phyloP scores from a whole-genome alignment of 257 asterid genomes.

The Capsicum chinense region DNA sequence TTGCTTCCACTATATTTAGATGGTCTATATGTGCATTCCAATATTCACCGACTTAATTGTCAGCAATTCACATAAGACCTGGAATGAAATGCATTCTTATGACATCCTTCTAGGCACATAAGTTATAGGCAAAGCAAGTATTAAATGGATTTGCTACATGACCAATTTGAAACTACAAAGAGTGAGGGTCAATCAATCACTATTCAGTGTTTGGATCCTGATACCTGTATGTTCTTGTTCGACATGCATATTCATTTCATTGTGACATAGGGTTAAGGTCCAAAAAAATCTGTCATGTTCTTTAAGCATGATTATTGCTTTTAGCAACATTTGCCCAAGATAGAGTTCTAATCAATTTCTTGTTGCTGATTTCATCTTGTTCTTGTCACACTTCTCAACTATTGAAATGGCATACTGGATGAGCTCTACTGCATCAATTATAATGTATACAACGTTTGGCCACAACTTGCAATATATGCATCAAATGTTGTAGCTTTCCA shows the following conservation, averaged over 20 bases:
- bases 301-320: conserved; percentile 8
- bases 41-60: neutral
- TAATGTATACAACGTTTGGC: neutral
- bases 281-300: neutral
- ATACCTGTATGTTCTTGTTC: neutral
- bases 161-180: neutral
- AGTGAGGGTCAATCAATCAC: neutral
- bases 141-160: conserved; percentile 14
- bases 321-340: neutral
- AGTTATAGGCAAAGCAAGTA: neutral
- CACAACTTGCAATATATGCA: conserved; percentile 1
- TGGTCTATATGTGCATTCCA: neutral
- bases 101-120: conserved; percentile 11
- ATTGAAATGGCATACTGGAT: conserved; percentile 17
- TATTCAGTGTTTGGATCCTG: neutral
- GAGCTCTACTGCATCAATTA: conserved; percentile 1
- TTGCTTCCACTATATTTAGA: neutral
- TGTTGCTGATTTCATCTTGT: neutral
- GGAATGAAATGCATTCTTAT: neutral
- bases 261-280: neutral
- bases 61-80: neutral
- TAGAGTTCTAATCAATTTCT: neutral
- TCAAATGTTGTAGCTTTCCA: neutral
- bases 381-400: conserved; percentile 13
- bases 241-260: conserved; percentile 5